A percentile compares a stretch with the other conserved stretches of the same genome.
Evolutionary conservation across 2,329 filamentous ascomycete species (phyloP).

Genomic region (Exutisphaerella laricina): DNA sequence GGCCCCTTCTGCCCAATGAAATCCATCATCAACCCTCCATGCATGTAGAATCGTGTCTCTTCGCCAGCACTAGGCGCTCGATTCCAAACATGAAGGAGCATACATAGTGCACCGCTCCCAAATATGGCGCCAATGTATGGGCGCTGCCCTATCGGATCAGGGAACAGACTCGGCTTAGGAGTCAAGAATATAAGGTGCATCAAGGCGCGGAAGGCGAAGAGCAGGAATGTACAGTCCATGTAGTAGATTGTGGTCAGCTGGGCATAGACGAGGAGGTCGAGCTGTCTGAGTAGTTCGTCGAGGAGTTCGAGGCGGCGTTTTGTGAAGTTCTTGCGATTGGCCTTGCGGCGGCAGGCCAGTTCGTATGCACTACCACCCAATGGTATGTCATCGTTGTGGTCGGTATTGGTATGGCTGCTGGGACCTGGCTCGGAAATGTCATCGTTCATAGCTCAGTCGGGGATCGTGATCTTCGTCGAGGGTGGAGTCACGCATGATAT

Average conservation of each 20-base stretch:
- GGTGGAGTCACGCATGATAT: conserved; percentile 22
- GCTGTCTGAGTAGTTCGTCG: conserved; percentile 51
- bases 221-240: conserved; percentile 55
- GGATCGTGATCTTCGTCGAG: too few relatives aligned
- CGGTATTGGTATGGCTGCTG: conserved; percentile 8
- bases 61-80: conserved; percentile 42
- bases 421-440: conserved; percentile 27
- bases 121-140: conserved; percentile 52
- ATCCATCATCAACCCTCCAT: conserved; percentile 59
- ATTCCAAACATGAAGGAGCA: conserved; percentile 47
- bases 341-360: conserved; percentile 24
- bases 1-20: conserved; percentile 59
- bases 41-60: conserved; percentile 50
- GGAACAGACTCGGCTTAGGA: conserved; percentile 50
- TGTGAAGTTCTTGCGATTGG: conserved; percentile 34
- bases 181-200: conserved; percentile 56
- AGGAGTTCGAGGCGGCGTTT: conserved; percentile 45
- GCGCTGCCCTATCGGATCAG: conserved; percentile 43
- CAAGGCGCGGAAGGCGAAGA: conserved; percentile 51
- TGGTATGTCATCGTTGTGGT: conserved; percentile 8
- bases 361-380: conserved; percentile 19
- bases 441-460: conserved; percentile 35
- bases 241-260: conserved; percentile 58
- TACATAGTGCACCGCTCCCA: conserved; percentile 50
- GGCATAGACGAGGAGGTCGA: conserved; percentile 57